Base-by-base conservation (phyloP, 352 stramenopile genomes). In the Poterioochromonas sp. region DNA sequence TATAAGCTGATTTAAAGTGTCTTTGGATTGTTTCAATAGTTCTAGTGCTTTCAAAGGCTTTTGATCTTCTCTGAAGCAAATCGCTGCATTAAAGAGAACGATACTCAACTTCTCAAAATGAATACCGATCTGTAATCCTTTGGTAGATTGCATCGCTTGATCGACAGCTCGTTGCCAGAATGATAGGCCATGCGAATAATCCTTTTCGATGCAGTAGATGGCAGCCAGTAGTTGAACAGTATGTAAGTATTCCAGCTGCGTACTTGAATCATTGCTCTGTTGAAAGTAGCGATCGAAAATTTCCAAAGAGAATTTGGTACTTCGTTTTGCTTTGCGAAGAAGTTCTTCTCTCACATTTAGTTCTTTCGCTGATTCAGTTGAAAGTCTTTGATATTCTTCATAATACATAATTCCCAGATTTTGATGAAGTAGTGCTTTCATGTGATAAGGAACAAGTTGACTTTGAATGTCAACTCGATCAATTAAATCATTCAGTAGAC, bases 401-500 rank as follows among this genome's bases (percentile, higher is more conserved):
- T 68, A 68, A 15, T 29, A 39, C 12, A 39, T 40, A 18, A 68
- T 11, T 40, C 58, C 58, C 29, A 68, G 26, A 39, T 68, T 68
- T 39, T 68, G 58, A 39, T 68, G 58, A 5, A 68, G 5, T 18
- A 68, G 34, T 26, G 58, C 58, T 68, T 68, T 11, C 58, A 68
- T 68, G 34, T 68, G 58, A 32, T 40, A 26, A 15, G 29, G 12
- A 68, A 26, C 8, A 32, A 35, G 58, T 68, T 12, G 5, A 37
- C 8, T 15, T 35, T 32, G 26, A 37, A 29, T 8, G 26, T 40
- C 34, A 5, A 68, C 58, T 11, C 12, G 29, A 39, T 11, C 26
- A 8, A 39, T 29, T 26, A 68, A 68, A 15, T 68, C 12, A 29
- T 68, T 11, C 29, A 68, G 26, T 18, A 68, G 12, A 5, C 26